Evolutionary conservation across 495 filamentous ascomycete genomes (phyloP).

Genomic region (Paragyromitra xinjiangensis): DNA sequence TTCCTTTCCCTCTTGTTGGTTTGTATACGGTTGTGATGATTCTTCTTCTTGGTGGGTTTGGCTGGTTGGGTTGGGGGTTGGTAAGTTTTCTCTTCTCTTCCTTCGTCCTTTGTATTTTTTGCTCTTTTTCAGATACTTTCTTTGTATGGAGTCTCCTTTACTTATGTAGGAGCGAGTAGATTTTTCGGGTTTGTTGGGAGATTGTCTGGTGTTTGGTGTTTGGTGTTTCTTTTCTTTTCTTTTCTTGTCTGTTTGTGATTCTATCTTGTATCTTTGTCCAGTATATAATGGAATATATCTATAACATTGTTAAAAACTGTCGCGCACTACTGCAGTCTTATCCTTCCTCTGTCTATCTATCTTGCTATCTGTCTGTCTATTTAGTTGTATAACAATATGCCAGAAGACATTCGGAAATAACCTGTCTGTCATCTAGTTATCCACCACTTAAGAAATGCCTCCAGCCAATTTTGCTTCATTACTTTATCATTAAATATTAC

Average conservation of each 20-base stretch:
- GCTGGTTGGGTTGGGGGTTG: not conserved
- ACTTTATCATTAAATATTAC: too few species aligned
- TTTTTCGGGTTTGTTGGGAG: not conserved
- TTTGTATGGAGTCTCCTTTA: not conserved
- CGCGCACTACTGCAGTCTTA: too few species aligned
- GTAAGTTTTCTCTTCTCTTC: not conserved
- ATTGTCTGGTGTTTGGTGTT: not conserved
- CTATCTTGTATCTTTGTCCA: too few species aligned
- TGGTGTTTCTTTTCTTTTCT: not conserved
- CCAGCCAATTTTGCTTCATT: too few species aligned
- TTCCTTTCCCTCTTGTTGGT: not conserved
- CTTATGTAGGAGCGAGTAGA: not conserved
- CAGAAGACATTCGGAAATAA: too few species aligned
- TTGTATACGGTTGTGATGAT: not conserved
- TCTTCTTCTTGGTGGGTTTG: not conserved
- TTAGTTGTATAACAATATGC: too few species aligned
- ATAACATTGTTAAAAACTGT: too few species aligned
- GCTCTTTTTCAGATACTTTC: not conserved
- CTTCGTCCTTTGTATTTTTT: not conserved
- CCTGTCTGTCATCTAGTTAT: too few species aligned
- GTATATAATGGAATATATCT: too few species aligned
- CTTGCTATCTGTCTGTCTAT: too few species aligned
- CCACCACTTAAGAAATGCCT: too few species aligned
- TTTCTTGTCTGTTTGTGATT: not conserved
- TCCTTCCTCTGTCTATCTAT: too few species aligned